Evolutionary conservation across 2,329 filamentous ascomycete genomes (phyloP).

Genomic region (Ceratocystis eucalypticola): DNA sequence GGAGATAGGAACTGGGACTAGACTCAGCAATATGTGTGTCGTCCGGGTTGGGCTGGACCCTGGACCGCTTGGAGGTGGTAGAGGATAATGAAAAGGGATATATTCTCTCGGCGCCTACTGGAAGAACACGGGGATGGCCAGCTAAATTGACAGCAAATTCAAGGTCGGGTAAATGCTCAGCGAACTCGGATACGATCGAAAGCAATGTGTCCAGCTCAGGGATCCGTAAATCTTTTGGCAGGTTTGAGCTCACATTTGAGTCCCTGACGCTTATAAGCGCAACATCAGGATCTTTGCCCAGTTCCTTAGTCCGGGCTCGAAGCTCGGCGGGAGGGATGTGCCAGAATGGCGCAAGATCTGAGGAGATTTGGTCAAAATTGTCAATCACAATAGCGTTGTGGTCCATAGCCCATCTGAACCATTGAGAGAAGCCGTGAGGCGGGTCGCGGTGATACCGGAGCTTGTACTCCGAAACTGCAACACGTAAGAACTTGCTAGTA

Average conservation of each 20-base stretch:
- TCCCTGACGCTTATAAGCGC: slow-evolving; percentile 45
- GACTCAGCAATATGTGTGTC: background rate
- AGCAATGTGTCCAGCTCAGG: slow-evolving; percentile 34
- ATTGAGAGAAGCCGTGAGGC: slow-evolving; percentile 69
- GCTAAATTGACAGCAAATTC: slow-evolving; percentile 70
- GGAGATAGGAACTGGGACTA: background rate
- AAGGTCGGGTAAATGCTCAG: slow-evolving; percentile 65
- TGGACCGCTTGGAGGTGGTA: background rate
- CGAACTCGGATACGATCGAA: slow-evolving; percentile 58
- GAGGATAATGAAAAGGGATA: background rate
- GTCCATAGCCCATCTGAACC: slow-evolving; percentile 65
- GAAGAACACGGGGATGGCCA: slow-evolving; percentile 57
- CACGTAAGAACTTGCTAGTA: slow-evolving; percentile 34
- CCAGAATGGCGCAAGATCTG: slow-evolving; percentile 67
- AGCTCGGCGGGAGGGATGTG: slow-evolving; percentile 54
- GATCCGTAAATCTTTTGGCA: slow-evolving; percentile 25
- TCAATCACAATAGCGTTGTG: slow-evolving; percentile 60
- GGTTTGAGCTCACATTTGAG: slow-evolving; percentile 37
- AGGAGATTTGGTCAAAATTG: slow-evolving; percentile 65
- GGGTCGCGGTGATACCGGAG: slow-evolving; percentile 50
- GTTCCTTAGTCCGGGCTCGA: slow-evolving; percentile 39
- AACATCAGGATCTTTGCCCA: slow-evolving; percentile 32
- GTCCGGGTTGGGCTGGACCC: too few species aligned
- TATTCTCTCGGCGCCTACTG: slow-evolving; percentile 4
- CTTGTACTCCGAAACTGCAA: slow-evolving; percentile 37